Evolutionary conservation across 2,329 filamentous ascomycete species (phyloP), one percentile per base, ranked within the genome.

Genomic region (Phaeosphaeria sp.): DNA sequence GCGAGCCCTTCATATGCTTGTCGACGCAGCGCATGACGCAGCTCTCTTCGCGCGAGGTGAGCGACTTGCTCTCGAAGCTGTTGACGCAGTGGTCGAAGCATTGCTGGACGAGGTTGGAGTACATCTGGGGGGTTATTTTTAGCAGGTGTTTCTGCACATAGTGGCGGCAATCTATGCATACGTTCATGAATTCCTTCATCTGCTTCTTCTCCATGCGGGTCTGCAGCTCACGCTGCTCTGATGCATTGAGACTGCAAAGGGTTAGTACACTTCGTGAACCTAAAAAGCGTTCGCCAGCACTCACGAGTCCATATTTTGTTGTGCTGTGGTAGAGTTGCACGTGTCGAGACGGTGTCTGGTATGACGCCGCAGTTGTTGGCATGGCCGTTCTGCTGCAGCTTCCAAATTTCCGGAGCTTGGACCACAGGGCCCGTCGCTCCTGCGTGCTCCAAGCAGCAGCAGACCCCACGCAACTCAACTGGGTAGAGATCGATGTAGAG

Each of bases 31-130:
- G 91, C 82, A 92, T 89, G 73, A 98, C 89, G 83, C 95, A 99
- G 78, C 91, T 90, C 74, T 91, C 91, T 82, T 99, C 95, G 77
- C 92, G 90, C 67, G 89, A 86, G 63, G 91, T 90, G 66, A 99
- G 87, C 49, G 92, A 91, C 83, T 98, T 98, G 82, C 93, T 96
- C 74, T 93, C 96, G 87, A 99, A 99, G 85, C 98, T 93, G 80
- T 93, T 94, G 81, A 99, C 88, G 85, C 95, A 99, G 80, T 95
- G 90, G 78, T 92, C 89, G 86, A 99, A 99, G 87, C 95, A 99
- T 81, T 89, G 87, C 79, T 92, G 89, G 72, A 93, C 90, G 54
- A 91, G 85, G 81, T 87, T 89, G 73, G 86, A 88, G 79, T 89
- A 90, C 83, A 88, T 89, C 87, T 89, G 65, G 13, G 17, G 42